These are phyloP conservation scores for Daldinia vernicosa DNA, from an alignment of 495 filamentous ascomycete species.

Conservation along the genomic window DNA sequence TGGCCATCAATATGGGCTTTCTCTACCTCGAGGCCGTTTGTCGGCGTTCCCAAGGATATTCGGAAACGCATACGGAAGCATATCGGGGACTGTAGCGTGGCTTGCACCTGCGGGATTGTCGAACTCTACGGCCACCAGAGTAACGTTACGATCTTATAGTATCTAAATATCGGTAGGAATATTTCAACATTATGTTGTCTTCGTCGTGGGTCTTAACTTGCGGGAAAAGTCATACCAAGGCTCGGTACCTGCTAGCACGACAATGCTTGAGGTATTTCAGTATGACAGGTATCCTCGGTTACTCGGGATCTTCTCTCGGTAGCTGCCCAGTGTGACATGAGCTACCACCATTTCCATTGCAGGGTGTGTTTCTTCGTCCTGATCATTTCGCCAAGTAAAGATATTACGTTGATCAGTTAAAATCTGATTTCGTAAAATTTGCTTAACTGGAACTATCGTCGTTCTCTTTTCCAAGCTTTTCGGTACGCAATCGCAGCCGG, in stretches of 20 bases:
- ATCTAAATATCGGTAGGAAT: neutral
- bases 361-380: constrained; percentile 4
- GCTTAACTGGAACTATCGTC: neutral
- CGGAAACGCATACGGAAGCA: constrained; percentile 39
- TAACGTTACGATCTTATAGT: constrained; percentile 35
- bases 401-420: neutral
- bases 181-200: neutral
- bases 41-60: constrained; percentile 37
- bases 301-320: constrained; percentile 33
- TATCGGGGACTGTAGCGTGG: constrained; percentile 39
- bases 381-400: neutral
- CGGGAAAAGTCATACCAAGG: neutral
- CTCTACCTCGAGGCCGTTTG: constrained; percentile 44
- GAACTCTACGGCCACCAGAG: constrained; percentile 36
- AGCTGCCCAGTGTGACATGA: constrained; percentile 18
- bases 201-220: neutral
- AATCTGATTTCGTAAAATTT: neutral
- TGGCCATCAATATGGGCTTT: constrained; percentile 48
- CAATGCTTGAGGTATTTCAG: constrained; percentile 8
- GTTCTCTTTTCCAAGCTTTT: neutral
- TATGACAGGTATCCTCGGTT: constrained; percentile 18
- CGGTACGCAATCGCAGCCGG: neutral
- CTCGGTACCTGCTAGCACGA: constrained; percentile 16
- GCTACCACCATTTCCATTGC: constrained; percentile 3
- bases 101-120: constrained; percentile 39